Base-by-base conservation (phyloP, 306 rosid genomes). In the Inga oerstediana region DNA sequence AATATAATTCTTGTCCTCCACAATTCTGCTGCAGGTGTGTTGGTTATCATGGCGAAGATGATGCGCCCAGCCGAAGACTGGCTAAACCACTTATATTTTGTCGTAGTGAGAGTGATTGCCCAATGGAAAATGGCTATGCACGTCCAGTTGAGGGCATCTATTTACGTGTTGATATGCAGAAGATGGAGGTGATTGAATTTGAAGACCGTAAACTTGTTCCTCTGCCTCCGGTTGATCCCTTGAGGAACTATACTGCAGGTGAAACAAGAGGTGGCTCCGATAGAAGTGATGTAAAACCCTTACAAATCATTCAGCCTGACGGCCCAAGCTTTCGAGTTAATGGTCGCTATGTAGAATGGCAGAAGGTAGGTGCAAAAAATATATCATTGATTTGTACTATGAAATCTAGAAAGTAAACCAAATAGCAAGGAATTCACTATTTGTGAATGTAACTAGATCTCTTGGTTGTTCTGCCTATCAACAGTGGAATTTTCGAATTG, bases 71-170 rank as follows among this genome's bases (percentile, higher is more conserved):
- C 46, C 83, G 83, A 78, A 94, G 98, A 79, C 93, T 94, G 72
- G 89, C 92, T 43, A 94, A 89, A 84, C 94, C 97, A 56, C 86
- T 94, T 74, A 94, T 94, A 76, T 94, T 92, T 88, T 92, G 94
- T 80, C 88, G 94, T 86, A 87, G 90, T 74, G 97, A 92, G 89
- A 94, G 94, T 74, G 98, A 94, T 78, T 89, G 97, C 71, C 98
- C 94, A 20, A 90, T 92, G 94, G 97, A 94, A 82, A 94, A 94
- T 87, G 98, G 98, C 54, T 94, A 92, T 30, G 98, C 98, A 73
- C 93, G 93, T 79, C 98, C 98, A 62, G 94, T 92, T 76, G 98
- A 94, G 86, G 98, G 98, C 84, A 88, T 92, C 76, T 71, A 82
- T 79, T 89, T 94, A 51, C 93, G 91, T 73, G 97, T 92, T 77